Base-by-base conservation (phyloP, 768 basidiomycete genomes). In the Leccinum boreale region DNA sequence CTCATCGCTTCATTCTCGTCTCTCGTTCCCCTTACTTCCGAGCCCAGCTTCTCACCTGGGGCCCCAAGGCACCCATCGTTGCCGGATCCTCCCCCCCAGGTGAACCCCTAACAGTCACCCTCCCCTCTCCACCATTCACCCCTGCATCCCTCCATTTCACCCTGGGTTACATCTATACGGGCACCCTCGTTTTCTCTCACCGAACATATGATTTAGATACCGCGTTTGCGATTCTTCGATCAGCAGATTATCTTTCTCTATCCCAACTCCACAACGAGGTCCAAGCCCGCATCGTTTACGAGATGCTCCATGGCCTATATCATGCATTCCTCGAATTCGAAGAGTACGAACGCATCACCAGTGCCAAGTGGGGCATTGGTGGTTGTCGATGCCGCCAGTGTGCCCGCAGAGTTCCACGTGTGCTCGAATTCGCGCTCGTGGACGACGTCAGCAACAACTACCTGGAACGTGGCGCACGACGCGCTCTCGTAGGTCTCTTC, bases 91-190 rank as follows among this genome's bases (percentile, higher is more conserved):
- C 65, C 45, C 51, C 65, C 44, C 59, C 67, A 3, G 65, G 64
- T 12, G 85, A 86, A 56, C 81, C 81, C 0, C 71, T 84, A 0
- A 85, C 82, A 0, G 74, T 97, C 11, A 84, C 79, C 0, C 82
- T 98, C 5, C 92, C 92, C 2, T 92, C 89, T 0, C 94, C 96
- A 0, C 94, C 95, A 0, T 98, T 98, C 73, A 96, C 96, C 0
- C 92, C 95, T 0, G 90, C 95, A 1, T 91, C 94, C 0, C 79
- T 97, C 5, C 92, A 96, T 69, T 98, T 98, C 70, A 92, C 92
- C 39, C 82, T 98, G 49, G 94, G 94, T 3, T 98, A 89, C 74
- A 85, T 98, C 48, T 98, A 98, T 68, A 92, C 94, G 5, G 97
- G 96, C 45, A 96, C 94, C 4, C 87, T 98, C 47, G 79, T 88